Percentiles rank a stretch among this genome's conserved stretches.
Conservation (phyloP, 495 filamentous ascomycete species). For the Trichoderma gamsii region DNA sequence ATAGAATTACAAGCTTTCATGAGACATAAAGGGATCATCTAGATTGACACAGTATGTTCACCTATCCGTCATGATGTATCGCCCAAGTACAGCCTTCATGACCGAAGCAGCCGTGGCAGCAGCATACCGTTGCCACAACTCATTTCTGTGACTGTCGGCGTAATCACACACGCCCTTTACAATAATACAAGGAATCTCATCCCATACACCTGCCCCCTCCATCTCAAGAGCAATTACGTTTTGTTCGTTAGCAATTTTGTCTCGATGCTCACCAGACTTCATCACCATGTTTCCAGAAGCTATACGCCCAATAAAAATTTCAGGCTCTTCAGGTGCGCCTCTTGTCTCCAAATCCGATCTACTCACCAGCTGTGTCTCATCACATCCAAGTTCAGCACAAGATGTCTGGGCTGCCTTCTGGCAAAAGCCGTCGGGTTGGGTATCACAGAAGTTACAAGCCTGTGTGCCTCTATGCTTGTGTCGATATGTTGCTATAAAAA, state of each 20-base stretch:
- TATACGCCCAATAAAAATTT: slow-evolving; percentile 14
- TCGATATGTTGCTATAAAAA: neutral
- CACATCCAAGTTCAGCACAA: slow-evolving; percentile 2
- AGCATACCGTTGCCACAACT: slow-evolving; percentile 36
- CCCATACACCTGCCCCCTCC: slow-evolving; percentile 39
- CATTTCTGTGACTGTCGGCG: slow-evolving; percentile 39
- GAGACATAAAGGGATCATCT: no score
- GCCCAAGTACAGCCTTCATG: slow-evolving; percentile 20
- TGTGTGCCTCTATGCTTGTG: neutral
- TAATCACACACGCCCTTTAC: slow-evolving; percentile 42
- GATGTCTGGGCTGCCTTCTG: neutral
- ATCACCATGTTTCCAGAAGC: slow-evolving; percentile 29
- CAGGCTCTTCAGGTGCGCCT: neutral
- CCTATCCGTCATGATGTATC: neutral
- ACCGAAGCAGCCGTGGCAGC: slow-evolving; percentile 32
- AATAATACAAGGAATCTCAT: slow-evolving; percentile 29
- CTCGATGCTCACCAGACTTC: slow-evolving; percentile 25
- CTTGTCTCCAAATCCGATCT: neutral
- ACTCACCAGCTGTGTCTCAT: neutral
- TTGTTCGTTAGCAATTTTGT: slow-evolving; percentile 17
- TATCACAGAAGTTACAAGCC: neutral
- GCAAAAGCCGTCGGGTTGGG: neutral
- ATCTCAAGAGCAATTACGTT: slow-evolving; percentile 37
- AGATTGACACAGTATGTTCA: no score
- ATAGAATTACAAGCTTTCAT: no score